Evolutionary conservation across 2,329 filamentous ascomycete genomes (phyloP).

Genomic region (Daldinia sp.): DNA sequence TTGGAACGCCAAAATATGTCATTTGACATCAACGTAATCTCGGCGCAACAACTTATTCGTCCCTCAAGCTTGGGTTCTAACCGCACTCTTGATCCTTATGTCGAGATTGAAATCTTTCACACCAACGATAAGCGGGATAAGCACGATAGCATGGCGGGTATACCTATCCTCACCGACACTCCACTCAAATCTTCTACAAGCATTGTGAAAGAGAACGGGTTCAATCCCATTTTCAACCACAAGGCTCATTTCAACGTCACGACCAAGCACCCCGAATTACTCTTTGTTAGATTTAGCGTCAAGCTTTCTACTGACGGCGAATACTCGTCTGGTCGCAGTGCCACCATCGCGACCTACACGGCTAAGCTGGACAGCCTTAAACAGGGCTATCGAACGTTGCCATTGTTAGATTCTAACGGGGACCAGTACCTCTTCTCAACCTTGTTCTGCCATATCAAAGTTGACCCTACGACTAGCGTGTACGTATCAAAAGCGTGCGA

Average conservation of each 20-base stretch:
- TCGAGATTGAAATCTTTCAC: slow-evolving; percentile 94
- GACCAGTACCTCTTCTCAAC: slow-evolving; percentile 96
- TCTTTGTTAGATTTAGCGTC: slow-evolving; percentile 94
- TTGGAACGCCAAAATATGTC: slow-evolving; percentile 84
- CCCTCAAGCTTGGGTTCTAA: slow-evolving; percentile 78
- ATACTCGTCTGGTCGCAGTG: slow-evolving; percentile 71
- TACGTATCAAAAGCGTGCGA: slow-evolving; percentile 63
- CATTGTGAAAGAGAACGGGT: slow-evolving; percentile 88
- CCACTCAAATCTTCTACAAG: slow-evolving; percentile 83
- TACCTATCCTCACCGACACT: slow-evolving; percentile 60
- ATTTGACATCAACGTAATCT: slow-evolving; percentile 90
- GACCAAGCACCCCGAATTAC: slow-evolving; percentile 93
- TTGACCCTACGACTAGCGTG: slow-evolving; percentile 67
- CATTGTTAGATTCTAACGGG: slow-evolving; percentile 87
- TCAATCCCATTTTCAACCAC: slow-evolving; percentile 89
- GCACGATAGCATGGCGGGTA: slow-evolving; percentile 75
- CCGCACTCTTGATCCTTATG: slow-evolving; percentile 86
- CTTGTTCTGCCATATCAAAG: slow-evolving; percentile 88
- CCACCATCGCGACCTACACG: slow-evolving; percentile 86
- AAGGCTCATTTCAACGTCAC: slow-evolving; percentile 83
- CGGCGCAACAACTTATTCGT: slow-evolving; percentile 92
- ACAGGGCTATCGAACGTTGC: slow-evolving; percentile 92
- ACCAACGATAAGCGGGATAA: slow-evolving; percentile 95
- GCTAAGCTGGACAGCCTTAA: slow-evolving; percentile 91
- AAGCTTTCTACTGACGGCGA: slow-evolving; percentile 85